Conservation (phyloP, 495 filamentous ascomycete species). For the Lentithecium fluviatile region DNA sequence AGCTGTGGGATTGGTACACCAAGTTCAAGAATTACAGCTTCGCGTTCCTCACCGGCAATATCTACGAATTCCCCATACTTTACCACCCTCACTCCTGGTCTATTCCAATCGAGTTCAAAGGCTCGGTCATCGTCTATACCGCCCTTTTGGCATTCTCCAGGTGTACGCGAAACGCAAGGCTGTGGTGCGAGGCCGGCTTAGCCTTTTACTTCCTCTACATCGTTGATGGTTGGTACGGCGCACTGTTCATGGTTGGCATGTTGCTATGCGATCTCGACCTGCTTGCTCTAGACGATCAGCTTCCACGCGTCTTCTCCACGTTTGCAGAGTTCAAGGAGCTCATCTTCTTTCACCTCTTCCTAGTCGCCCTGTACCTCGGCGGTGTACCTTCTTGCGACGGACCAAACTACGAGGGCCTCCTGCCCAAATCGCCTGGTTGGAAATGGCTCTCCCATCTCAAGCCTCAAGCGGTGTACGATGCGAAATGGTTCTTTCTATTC, state of each 20-base stretch:
- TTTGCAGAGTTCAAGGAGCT: conserved; percentile 26
- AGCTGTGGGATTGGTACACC: conserved; percentile 24
- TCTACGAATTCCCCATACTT: conserved; percentile 12
- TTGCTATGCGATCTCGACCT: conserved; percentile 44
- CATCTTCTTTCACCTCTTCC: conserved; percentile 33
- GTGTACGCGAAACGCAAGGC: conserved; percentile 37
- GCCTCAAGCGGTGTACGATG: conserved; percentile 51
- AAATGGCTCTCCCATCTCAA: conserved; percentile 25
- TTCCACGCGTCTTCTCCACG: conserved; percentile 12
- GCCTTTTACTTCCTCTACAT: conserved; percentile 38
- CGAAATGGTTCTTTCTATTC: conserved; percentile 34
- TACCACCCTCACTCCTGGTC: conserved; percentile 54
- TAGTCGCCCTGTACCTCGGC: conserved; percentile 40
- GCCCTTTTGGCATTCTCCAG: conserved; percentile 37
- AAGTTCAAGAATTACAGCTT: conserved; percentile 31
- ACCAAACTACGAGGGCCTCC: conserved; percentile 44
- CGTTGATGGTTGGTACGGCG: conserved; percentile 50
- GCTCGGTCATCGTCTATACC: conserved; percentile 51
- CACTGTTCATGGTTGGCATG: conserved; percentile 49
- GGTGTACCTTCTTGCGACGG: conserved; percentile 46
- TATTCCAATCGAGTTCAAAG: conserved; percentile 53
- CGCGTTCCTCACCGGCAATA: conserved; percentile 24
- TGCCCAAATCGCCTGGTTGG: conserved; percentile 41
- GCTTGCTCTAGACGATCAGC: conserved; percentile 7
- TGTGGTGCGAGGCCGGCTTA: conserved; percentile 28